Evolutionary conservation across 2,329 filamentous ascomycete species (phyloP), one percentile per base, ranked within the genome.

Genomic region (Lachnellula occidentalis): DNA sequence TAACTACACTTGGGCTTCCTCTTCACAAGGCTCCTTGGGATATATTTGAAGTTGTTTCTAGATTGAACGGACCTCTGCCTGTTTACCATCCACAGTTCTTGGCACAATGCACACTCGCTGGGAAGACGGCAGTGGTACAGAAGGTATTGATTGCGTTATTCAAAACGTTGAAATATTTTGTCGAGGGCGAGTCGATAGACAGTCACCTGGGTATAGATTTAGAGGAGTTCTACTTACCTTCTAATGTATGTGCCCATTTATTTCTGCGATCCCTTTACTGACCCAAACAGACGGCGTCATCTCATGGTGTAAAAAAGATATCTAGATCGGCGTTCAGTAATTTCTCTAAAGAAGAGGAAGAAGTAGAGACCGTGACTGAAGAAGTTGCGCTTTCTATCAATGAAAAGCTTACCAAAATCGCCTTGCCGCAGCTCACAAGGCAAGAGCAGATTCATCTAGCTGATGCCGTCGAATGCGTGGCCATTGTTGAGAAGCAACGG

Each of bases 11-110:
- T 47, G 61, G 62, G 3, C 56, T 67, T 42, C 58, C 64, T 27
- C 55, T 34, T 39, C 59, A 59, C 17, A 67, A 63, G 46, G 52
- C 52, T 19, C 57, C 51, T 47, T 67, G 56, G 64, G 86, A 94
- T 66, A 74, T 96, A 4, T 95, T 95, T 61, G 84, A 92, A 39
- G 80, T 91, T 8, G 88, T 95, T 11, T 87, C 88, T 61, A 79
- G 88, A 57, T 77, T 97, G 48, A 97, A 96, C 66, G 89, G 90
- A 0, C 88, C 92, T 2, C 74, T 97, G 6, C 90, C 94, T 0
- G 79, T 95, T 2, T 99, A 95, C 64, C 92, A 99, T 65, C 94
- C 94, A 0, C 90, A 95, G 65, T 89, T 96, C 55, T 73, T 97
- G 24, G 87, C 88, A 50, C 89, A 96, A 69, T 92, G 88, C 64